A percentile compares a stretch with the other conserved stretches of the same genome.
phyloP scores from a whole-genome alignment of 1,139 yeast genomes.

The Sugiyamaella paludigena region DNA sequence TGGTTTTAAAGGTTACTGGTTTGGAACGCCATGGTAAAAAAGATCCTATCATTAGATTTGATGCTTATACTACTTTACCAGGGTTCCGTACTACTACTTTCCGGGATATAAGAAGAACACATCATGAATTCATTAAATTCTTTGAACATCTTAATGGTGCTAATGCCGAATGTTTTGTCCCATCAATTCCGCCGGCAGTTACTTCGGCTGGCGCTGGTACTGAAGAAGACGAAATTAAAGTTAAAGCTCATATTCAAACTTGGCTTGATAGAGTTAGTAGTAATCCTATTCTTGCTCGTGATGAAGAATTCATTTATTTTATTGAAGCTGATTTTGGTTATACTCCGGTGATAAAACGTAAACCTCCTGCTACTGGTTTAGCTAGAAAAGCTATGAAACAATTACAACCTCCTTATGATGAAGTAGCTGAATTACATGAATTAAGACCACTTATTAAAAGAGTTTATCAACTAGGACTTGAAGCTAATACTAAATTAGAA shows the following conservation, averaged over 20 bases:
- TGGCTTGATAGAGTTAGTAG: slow-evolving; percentile 79
- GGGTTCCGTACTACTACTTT: slow-evolving; percentile 69
- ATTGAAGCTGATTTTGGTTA: slow-evolving; percentile 82
- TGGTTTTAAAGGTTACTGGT: slow-evolving; percentile 44
- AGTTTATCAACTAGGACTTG: slow-evolving; percentile 61
- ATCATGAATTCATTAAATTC: slow-evolving; percentile 69
- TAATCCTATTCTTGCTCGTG: slow-evolving; percentile 77
- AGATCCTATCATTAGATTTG: slow-evolving; percentile 50
- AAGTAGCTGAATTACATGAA: slow-evolving; percentile 71
- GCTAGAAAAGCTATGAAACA: slow-evolving; percentile 88
- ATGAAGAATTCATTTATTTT: slow-evolving; percentile 85
- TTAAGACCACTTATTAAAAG: slow-evolving; percentile 84
- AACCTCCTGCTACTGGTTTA: slow-evolving; percentile 74
- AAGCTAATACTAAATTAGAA: slow-evolving; percentile 55
- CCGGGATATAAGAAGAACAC: slow-evolving; percentile 77
- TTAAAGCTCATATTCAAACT: slow-evolving; percentile 63
- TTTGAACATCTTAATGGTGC: slow-evolving; percentile 76
- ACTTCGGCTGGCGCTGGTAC: slow-evolving; percentile 82
- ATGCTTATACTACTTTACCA: slow-evolving; percentile 52
- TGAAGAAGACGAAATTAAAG: slow-evolving; percentile 68
- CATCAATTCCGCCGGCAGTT: slow-evolving; percentile 71
- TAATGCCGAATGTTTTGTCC: slow-evolving; percentile 90
- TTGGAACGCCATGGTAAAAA: slow-evolving; percentile 50
- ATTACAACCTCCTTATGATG: slow-evolving; percentile 88
- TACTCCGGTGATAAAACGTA: slow-evolving; percentile 42